phyloP scores from a whole-genome alignment of 2,329 filamentous ascomycete genomes.

The Cladophialophora immunda region DNA sequence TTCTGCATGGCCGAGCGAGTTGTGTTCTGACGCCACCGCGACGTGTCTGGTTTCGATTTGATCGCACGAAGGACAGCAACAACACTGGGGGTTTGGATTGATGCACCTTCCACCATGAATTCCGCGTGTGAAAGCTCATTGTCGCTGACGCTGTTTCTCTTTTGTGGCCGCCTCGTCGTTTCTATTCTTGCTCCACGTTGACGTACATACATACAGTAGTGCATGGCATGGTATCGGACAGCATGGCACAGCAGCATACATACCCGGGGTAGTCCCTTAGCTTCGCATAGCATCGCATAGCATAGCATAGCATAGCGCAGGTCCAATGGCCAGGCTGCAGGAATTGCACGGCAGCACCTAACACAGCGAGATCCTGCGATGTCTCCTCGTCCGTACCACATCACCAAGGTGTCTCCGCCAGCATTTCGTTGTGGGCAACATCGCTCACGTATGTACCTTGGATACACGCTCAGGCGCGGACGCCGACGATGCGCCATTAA shows the following conservation, averaged over 20 bases:
- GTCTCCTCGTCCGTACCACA: too few relatives aligned
- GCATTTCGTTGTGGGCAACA: too few relatives aligned
- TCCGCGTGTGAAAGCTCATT: background rate
- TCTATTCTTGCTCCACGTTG: background rate
- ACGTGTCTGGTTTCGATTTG: background rate
- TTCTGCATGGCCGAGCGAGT: constrained; percentile 5
- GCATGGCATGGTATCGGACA: background rate
- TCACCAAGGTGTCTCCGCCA: too few relatives aligned
- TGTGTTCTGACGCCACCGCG: background rate
- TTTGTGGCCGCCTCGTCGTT: background rate
- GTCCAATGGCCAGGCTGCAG: background rate
- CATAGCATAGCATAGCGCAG: background rate
- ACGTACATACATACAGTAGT: background rate
- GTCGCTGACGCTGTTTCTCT: background rate
- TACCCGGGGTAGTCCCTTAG: background rate
- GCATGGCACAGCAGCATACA: background rate
- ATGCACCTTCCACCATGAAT: background rate
- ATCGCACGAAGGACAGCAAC: background rate
- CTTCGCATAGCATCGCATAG: background rate
- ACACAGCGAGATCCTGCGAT: background rate
- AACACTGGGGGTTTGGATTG: background rate
- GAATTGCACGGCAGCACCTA: background rate
- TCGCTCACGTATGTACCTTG: too few relatives aligned
- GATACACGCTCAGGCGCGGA: too few relatives aligned
- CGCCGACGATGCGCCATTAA: too few relatives aligned